Percentiles rank a stretch among this genome's conserved stretches.
These are phyloP conservation scores for Neurospora terricola DNA, from an alignment of 495 filamentous ascomycete genomes.

Conservation along the genomic window DNA sequence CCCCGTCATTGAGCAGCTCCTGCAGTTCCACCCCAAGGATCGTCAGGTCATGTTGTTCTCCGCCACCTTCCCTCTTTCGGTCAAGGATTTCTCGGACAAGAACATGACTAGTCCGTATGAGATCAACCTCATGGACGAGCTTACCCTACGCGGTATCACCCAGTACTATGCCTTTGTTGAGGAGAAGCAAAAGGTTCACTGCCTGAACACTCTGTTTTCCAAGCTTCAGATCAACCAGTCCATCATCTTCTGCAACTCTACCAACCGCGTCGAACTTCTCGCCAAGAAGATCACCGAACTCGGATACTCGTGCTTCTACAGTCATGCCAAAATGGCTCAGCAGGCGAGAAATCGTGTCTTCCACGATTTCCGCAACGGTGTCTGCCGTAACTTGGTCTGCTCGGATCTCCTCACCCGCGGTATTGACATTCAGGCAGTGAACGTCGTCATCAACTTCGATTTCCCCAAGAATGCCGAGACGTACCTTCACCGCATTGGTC, in stretches of 20 bases:
- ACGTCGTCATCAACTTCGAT: conserved; percentile 99
- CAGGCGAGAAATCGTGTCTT: conserved; percentile 95
- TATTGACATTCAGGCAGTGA: conserved; percentile 99
- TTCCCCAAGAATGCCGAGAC: conserved; percentile 99
- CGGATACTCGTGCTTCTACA: conserved; percentile 99
- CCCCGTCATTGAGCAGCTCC: conserved; percentile 87
- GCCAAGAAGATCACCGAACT: conserved; percentile 99
- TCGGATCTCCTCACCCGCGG: conserved; percentile 95
- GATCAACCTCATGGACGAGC: conserved; percentile 99
- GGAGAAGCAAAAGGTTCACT: conserved; percentile 99
- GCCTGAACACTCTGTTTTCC: conserved; percentile 95
- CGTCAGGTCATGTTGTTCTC: conserved; percentile 99
- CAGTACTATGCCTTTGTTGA: conserved; percentile 99
- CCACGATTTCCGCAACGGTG: conserved; percentile 96
- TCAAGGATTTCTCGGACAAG: conserved; percentile 97
- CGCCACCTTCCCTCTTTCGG: conserved; percentile 90
- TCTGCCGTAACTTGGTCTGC: conserved; percentile 95
- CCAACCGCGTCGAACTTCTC: conserved; percentile 91
- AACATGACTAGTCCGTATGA: conserved; percentile 94
- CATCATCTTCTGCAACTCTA: conserved; percentile 99
- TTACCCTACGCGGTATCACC: conserved; percentile 94
- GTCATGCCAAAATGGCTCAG: conserved; percentile 97
- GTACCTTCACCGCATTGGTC: conserved; percentile 96
- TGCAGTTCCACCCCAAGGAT: conserved; percentile 89
- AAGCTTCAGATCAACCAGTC: conserved; percentile 99